Conservation (phyloP, 2,329 filamentous ascomycete species). For the Venturiaceae sp. region DNA sequence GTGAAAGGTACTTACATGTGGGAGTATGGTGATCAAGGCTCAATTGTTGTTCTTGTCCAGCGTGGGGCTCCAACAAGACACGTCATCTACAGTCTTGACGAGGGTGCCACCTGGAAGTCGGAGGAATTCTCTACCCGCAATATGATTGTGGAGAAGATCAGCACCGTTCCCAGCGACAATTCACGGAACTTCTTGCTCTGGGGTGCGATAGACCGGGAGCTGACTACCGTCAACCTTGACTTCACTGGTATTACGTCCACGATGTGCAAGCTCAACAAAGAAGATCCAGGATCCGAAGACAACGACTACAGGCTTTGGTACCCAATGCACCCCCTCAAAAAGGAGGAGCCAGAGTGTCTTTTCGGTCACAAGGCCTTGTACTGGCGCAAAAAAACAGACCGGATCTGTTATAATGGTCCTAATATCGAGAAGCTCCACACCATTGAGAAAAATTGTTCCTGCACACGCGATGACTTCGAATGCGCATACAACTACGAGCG, state of each 20-base stretch:
- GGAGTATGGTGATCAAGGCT: slow-evolving; percentile 94
- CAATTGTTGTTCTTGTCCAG: slow-evolving; percentile 79
- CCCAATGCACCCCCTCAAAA: slow-evolving; percentile 73
- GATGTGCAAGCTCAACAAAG: slow-evolving; percentile 59
- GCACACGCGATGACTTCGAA: slow-evolving; percentile 80
- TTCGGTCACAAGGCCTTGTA: slow-evolving; percentile 89
- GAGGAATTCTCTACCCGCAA: slow-evolving; percentile 61
- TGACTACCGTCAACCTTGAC: slow-evolving; percentile 76
- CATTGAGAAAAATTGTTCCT: slow-evolving; percentile 67
- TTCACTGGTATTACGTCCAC: slow-evolving; percentile 72
- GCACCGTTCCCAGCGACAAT: slow-evolving; percentile 78
- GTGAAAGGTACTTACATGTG: slow-evolving; percentile 86
- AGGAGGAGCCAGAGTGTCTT: slow-evolving; percentile 71
- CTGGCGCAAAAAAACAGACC: slow-evolving; percentile 75
- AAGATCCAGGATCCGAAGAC: slow-evolving; percentile 42
- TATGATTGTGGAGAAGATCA: slow-evolving; percentile 68
- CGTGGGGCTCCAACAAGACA: slow-evolving; percentile 57
- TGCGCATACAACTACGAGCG: slow-evolving; percentile 95
- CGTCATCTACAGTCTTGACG: slow-evolving; percentile 69
- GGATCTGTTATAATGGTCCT: slow-evolving; percentile 72
- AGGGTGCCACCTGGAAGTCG: slow-evolving; percentile 69
- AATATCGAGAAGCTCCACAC: slow-evolving; percentile 59
- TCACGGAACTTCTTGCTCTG: slow-evolving; percentile 89
- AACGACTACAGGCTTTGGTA: slow-evolving; percentile 81
- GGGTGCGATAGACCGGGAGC: slow-evolving; percentile 49